Base-by-base conservation (phyloP, 345 rosid species). In the Euphorbia pulcherrima region DNA sequence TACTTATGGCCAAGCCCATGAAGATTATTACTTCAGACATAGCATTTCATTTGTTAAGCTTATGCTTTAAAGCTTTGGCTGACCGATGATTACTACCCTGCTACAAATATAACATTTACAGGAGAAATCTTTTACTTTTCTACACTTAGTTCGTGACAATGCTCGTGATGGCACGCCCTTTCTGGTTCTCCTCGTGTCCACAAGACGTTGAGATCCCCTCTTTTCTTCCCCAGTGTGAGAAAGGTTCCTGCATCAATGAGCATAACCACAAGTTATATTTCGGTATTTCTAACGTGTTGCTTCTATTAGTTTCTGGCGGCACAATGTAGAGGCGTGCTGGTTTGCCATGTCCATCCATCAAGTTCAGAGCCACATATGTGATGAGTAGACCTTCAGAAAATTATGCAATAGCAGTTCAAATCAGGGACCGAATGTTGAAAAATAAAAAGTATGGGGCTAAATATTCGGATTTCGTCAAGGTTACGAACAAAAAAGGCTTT, bases 311-410 rank as follows among this genome's bases (percentile, higher is more conserved):
- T 44, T 37, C 47, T 50, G 16, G 91, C 2, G 99, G 97, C 61
- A 94, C 99, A 2, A 94, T 91, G 79, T 94, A 91, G 60, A 94
- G 97, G 79, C 91, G 71, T 30, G 99, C 99, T 10, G 99, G 99
- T 66, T 91, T 97, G 47, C 99, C 99, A 70, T 88, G 99, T 67
- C 97, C 97, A 39, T 94, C 99, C 99, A 91, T 90, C 87, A 91
- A 73, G 82, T 91, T 91, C 78, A 94, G 72, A 20, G 99, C 99
- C 65, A 94, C 81, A 55, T 94, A 94, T 14, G 99, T 94, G 68
- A 89, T 68, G 51, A 94, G 91, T 61, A 94, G 97, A 79, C 99
- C 99, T 87, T 84, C 64, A 60, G 7, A 10, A 35, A 16, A 58
- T 35, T 56, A 37, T 18, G 39, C 2, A 20, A 35, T 29, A 5